Base-by-base conservation (phyloP, 345 rosid species). In the Pistacia integerrima region DNA sequence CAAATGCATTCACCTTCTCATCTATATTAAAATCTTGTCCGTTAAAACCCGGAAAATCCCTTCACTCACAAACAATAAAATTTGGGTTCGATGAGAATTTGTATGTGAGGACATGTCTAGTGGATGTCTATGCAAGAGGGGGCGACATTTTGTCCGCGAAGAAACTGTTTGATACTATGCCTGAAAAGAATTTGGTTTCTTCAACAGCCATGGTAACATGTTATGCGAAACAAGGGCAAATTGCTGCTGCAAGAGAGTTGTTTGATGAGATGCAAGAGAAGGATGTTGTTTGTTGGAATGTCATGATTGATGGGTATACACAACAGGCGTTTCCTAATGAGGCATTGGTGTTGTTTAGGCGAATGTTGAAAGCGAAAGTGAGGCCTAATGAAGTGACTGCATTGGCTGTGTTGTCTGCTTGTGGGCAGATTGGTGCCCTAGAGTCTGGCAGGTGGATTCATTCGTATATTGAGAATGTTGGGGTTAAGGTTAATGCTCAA, bases 381-480 rank as follows among this genome's bases (percentile, higher is more conserved):
- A 83, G 78, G 78, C 94, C 97, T 10, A 83, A 87, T 60, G 91
- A 85, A 78, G 85, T 87, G 48, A 91, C 98, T 1, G 80, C 83
- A 3, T 51, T 90, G 74, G 84, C 91, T 56, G 83, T 80, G 72
- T 87, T 89, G 10, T 90, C 91, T 18, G 92, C 95, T 77, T 89
- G 94, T 78, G 91, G 90, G n/a, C 94, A 92, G 85, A 74, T 87
- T 57, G 98, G 98, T 18, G 91, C 90, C 46, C 74, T 90, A 57
- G 95, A 88, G 68, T 84, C 87, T 8, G 98, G 96, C 11, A 84
- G 86, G 56, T 92, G 96, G 98, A 76, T 92, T 70, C 96, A 94
- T 87, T 85, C 89, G 0, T 90, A 81, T 68, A 51, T 84, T 51
- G 64, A 78, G 69, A 82, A 80, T 62, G 73, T 65, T 44, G 78